Percentiles rank a stretch among this genome's conserved stretches.
Evolutionary conservation across 1,284 basidiomycete species (phyloP).

Genomic region (Sporisorium iseilematis-ciliati): DNA sequence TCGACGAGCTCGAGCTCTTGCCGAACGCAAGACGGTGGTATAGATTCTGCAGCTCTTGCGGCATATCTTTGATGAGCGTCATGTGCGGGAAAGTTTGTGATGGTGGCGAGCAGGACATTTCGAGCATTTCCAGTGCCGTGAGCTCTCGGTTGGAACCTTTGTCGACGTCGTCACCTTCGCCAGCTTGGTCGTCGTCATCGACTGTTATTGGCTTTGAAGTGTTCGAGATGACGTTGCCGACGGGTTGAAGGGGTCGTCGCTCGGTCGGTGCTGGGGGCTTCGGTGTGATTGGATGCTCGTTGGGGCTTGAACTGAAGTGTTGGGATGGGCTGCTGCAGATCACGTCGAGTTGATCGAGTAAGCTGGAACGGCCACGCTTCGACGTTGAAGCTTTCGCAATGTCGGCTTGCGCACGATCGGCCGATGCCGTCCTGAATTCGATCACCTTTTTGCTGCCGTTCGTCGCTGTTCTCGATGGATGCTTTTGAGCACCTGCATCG

Average conservation of each 20-base stretch:
- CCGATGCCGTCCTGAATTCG: neutral
- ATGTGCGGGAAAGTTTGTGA: constrained; percentile 20
- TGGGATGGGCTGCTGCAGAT: constrained; percentile 32
- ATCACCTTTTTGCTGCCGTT: neutral
- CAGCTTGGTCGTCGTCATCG: neutral
- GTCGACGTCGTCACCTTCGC: too few species aligned
- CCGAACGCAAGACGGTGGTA: constrained; percentile 42
- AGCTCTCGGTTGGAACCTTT: constrained; percentile 4
- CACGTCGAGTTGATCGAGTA: constrained; percentile 37
- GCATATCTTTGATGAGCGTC: constrained; percentile 41
- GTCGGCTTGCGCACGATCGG: constrained; percentile 1
- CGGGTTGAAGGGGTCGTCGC: constrained; percentile 14
- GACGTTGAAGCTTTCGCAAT: neutral
- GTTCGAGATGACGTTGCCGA: constrained; percentile 6
- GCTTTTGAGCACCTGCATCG: neutral
- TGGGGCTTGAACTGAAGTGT: constrained; percentile 11
- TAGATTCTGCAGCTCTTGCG: constrained; percentile 29
- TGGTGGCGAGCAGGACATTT: constrained; percentile 32
- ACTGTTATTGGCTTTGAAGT: neutral
- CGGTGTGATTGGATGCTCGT: neutral
- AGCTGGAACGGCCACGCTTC: constrained; percentile 19
- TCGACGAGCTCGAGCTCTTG: neutral
- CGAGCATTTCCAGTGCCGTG: constrained; percentile 12
- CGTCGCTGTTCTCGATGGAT: neutral
- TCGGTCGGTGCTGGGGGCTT: neutral